Base-by-base conservation (phyloP, 495 filamentous ascomycete species). In the Immersiella caudata region DNA sequence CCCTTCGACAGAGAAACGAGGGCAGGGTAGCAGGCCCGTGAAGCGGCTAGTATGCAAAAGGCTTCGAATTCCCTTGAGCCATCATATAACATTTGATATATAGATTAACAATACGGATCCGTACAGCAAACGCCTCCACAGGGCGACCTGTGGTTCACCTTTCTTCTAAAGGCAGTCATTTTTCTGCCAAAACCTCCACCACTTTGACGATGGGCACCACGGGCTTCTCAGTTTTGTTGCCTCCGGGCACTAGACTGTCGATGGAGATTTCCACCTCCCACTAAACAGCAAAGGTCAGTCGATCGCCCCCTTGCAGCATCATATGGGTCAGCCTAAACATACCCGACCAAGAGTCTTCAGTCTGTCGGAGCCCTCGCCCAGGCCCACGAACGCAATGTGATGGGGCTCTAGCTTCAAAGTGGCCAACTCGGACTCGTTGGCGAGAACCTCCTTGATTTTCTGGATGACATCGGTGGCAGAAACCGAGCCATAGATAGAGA, bases 401-500 rank as follows among this genome's bases (percentile, higher is more conserved):
- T 73, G 72, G 0, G 73, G 69, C 49, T 75, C 77, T 21, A 83
- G 72, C 6, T 65, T 60, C 2, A 82, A 63, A 20, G 74, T 75
- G 51, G 67, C 73, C 12, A 74, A 78, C 35, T 76, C 74, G 6
- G 64, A 21, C 62, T 80, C 75, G 0, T 35, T 57, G 11, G 67
- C 68, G 52, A 80, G 54, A 14, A 77, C 40, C 0, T 18, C 58
- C 46, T 75, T 76, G 64, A 82, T 73, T 18, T 69, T n/a, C 20
- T 69, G 67, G 0, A 76, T 60, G 20, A 83, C 69, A 65, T 82
- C 79, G 49, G 7, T 63, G 35, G 72, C 56, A 11, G 80, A 77
- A 4, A 83, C 81, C 46, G 81, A 83, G 33, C 81, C 80, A 59
- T 75, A 83, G 65, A 83, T 83, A 25, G 5, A 2, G 40, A 46